Evolutionary conservation across 2,329 filamentous ascomycete species (phyloP).

Genomic region (Biscogniauxia marginata): DNA sequence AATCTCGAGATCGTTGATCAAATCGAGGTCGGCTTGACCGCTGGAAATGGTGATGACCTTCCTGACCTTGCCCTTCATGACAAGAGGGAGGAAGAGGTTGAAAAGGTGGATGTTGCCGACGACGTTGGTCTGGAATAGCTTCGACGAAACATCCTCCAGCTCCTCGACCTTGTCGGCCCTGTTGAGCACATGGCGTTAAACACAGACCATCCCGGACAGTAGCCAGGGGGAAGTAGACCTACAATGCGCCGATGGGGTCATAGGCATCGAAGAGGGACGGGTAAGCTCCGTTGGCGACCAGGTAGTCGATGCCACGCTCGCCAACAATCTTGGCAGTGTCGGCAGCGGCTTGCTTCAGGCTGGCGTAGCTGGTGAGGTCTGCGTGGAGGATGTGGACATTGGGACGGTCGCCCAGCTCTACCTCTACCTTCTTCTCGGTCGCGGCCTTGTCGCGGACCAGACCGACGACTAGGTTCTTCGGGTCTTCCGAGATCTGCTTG

Average conservation of each 20-base stretch:
- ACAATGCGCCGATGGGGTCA: conserved; percentile 12
- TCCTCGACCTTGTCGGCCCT: conserved; percentile 31
- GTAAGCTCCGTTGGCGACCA: conserved; percentile 49
- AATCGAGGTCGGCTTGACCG: conserved; percentile 53
- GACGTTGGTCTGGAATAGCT: conserved; percentile 47
- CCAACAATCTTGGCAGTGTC: conserved; percentile 29
- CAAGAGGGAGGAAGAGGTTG: conserved; percentile 51
- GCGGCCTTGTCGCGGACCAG: conserved; percentile 44
- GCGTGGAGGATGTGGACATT: conserved; percentile 47
- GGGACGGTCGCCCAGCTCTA: conserved; percentile 35
- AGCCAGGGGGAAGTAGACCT: neutral
- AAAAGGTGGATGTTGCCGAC: conserved; percentile 52
- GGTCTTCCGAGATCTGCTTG: conserved; percentile 40
- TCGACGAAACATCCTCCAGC: conserved; percentile 32
- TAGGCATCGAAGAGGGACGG: conserved; percentile 31
- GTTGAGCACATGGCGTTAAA: conserved; percentile 2
- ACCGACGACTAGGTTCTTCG: conserved; percentile 43
- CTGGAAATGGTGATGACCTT: conserved; percentile 34
- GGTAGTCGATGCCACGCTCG: conserved; percentile 43
- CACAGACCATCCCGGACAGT: neutral
- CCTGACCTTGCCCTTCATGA: conserved; percentile 46
- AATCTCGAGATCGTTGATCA: conserved; percentile 32
- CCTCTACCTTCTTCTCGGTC: conserved; percentile 41
- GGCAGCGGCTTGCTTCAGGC: conserved; percentile 34
- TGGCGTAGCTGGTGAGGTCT: conserved; percentile 40